Evolutionary conservation across 129 eudicot species (phyloP), one percentile per base, ranked within the genome.

Genomic region (Deinandra increscens): DNA sequence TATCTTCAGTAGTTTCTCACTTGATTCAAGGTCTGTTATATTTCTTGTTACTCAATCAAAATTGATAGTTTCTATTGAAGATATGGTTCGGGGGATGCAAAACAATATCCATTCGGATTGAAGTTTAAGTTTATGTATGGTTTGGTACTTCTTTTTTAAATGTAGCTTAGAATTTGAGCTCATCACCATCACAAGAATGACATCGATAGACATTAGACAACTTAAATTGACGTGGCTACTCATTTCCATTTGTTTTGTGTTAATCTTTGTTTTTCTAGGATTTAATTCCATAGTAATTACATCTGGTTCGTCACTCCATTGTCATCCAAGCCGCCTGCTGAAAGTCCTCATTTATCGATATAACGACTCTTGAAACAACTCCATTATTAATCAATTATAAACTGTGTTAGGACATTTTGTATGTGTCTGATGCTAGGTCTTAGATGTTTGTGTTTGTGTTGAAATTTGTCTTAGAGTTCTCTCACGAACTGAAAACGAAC

Each of bases 11-110:
- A n/a, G n/a, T n/a, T n/a, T n/a, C n/a, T n/a, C n/a, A n/a, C n/a
- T n/a, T n/a, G n/a, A 92, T 75, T 88, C 96, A 68, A 92, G 98
- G 98, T 41, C 43, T 41, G 41, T 51, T 60, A 68, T 48, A 51
- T 17, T 29, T 36, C 2, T 72, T 45, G 38, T 60, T 44, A 12
- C 13, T 64, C n/a, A 48, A 18, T 15, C 4, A 18, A 10, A 22
- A 26, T 18, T 70, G 43, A 6, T 56, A 12, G 64, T 53, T 54
- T 26, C 31, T 26, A 3, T 26, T 26, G 31, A 26, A 26, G 31
- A 26, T 26, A 26, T 26, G 31, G 1, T 26, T 26, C 31, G 31
- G 31, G 31, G 1, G 31, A 26, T 26, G 31, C 3, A 26, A 26
- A 26, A 3, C 31, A 3, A 26, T 26, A 26, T 3, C 31, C 31